A percentile compares a stretch with the other conserved stretches of the same genome.
These are phyloP conservation scores for Cucurbita pepo DNA, from an alignment of 306 rosid species.

Conservation along the genomic window DNA sequence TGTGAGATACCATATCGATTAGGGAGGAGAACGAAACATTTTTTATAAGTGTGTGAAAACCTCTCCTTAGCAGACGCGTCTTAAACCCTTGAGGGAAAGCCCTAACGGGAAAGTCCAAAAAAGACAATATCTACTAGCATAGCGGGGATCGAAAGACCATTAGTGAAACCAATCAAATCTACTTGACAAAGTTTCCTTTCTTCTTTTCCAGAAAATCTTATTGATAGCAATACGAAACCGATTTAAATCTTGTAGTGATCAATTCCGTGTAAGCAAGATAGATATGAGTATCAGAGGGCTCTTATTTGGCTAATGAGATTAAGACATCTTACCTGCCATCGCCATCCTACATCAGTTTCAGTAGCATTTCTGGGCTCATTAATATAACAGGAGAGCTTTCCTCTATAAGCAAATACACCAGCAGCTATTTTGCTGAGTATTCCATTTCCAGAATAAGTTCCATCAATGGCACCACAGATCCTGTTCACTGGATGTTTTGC, in stretches of 20 bases:
- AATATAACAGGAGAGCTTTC: slow-evolving; percentile 29
- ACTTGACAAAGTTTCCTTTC: not conserved
- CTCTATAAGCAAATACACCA: slow-evolving; percentile 28
- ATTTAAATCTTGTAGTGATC: not conserved
- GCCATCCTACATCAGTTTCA: slow-evolving; percentile 30
- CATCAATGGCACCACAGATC: slow-evolving; percentile 47
- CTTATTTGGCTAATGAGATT: not conserved
- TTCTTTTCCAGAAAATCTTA: not conserved
- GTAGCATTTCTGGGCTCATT: slow-evolving; percentile 7
- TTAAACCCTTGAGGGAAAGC: too few relatives aligned
- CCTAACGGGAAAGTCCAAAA: too few relatives aligned
- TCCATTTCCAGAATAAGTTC: slow-evolving; percentile 16
- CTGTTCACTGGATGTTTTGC: slow-evolving; percentile 37
- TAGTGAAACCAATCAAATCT: not conserved
- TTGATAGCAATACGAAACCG: not conserved
- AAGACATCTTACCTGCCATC: slow-evolving; percentile 55
- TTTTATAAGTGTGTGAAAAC: too few relatives aligned
- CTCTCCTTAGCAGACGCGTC: too few relatives aligned
- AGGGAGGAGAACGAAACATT: too few relatives aligned
- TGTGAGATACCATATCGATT: too few relatives aligned
- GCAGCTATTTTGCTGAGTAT: slow-evolving; percentile 33
- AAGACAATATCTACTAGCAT: too few relatives aligned
- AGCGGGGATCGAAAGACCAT: too few relatives aligned
- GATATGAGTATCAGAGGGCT: not conserved
- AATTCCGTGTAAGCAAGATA: not conserved